These are phyloP conservation scores for Phellopilus nigrolimitatus DNA, from an alignment of 1,284 basidiomycete genomes.

Conservation along the genomic window DNA sequence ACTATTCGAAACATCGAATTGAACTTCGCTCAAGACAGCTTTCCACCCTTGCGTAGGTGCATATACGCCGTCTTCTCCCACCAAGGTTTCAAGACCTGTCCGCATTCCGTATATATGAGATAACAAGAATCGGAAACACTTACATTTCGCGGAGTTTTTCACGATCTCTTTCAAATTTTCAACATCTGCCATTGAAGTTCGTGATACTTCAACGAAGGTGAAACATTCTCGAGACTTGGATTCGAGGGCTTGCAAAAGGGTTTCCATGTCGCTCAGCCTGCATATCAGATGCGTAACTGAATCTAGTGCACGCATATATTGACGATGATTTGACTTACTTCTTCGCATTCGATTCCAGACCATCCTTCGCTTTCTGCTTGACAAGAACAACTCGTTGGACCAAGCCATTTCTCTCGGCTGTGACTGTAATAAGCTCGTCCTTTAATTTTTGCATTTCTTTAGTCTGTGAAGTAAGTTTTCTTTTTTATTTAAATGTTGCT, in stretches of 20 bases:
- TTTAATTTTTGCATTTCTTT: constrained; percentile 5
- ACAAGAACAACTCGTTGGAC: not conserved
- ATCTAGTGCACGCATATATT: not conserved
- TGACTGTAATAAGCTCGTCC: constrained; percentile 8
- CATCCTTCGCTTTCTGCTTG: constrained; percentile 14
- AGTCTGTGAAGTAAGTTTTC: constrained; percentile 2
- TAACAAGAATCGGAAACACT: not conserved
- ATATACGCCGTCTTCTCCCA: constrained; percentile 7
- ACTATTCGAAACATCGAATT: constrained; percentile 9
- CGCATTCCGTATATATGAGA: not conserved
- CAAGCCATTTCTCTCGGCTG: constrained; percentile 10
- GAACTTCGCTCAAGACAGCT: constrained; percentile 11
- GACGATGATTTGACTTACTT: constrained; percentile 3
- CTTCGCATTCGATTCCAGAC: constrained; percentile 7
- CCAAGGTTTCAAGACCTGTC: constrained; percentile 7
- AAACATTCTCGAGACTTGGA: constrained; percentile 8
- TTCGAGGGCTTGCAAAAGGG: constrained; percentile 5
- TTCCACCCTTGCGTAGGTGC: constrained; percentile 13
- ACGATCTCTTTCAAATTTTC: constrained; percentile 1
- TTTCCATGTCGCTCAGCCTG: constrained; percentile 9
- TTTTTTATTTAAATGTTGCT: not conserved
- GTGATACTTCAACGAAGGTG: not conserved
- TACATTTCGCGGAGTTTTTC: constrained; percentile 14
- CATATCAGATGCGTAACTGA: not conserved
- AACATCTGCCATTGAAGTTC: constrained; percentile 2